These are phyloP conservation scores for Piromyces finnis DNA, from an alignment of 192 early-diverging fungal species.

Conservation along the genomic window DNA sequence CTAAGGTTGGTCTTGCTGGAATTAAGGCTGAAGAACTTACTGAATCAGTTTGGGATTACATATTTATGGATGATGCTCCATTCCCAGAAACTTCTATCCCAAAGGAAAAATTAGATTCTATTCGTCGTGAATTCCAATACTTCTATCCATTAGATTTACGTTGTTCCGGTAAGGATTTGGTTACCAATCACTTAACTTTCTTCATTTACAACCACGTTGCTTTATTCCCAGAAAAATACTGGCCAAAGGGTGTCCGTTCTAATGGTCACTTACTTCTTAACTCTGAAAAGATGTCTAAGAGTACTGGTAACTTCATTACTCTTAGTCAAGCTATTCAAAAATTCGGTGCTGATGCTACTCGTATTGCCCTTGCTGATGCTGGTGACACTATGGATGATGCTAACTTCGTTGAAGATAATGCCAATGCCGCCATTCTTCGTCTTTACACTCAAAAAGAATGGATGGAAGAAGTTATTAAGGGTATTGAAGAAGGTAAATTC, in stretches of 20 bases:
- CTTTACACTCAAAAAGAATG: constrained; percentile 80
- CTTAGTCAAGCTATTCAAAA: constrained; percentile 54
- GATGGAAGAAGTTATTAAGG: constrained; percentile 50
- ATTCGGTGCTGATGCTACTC: constrained; percentile 92
- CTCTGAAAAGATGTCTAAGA: constrained; percentile 94
- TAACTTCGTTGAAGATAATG: constrained; percentile 89
- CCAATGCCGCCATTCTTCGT: constrained; percentile 87
- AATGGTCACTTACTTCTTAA: constrained; percentile 96
- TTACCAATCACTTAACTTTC: constrained; percentile 96
- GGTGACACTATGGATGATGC: constrained; percentile 94
- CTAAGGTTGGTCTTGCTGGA: constrained; percentile 49
- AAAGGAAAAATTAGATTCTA: constrained; percentile 44
- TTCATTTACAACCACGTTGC: constrained; percentile 91
- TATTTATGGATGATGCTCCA: constrained; percentile 50
- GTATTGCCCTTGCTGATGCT: constrained; percentile 87
- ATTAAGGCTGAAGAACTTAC: constrained; percentile 76
- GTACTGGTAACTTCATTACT: constrained; percentile 89
- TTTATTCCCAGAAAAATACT: constrained; percentile 75
- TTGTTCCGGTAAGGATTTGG: constrained; percentile 88
- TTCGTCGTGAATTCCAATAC: constrained; percentile 85
- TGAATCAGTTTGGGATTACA: constrained; percentile 80
- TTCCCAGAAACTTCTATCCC: constrained; percentile 34
- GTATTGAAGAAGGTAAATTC: constrained; percentile 20
- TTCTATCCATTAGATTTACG: constrained; percentile 97
- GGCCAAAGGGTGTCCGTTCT: constrained; percentile 69